These are phyloP conservation scores for Cladosporium sp. DNA, from an alignment of 2,329 filamentous ascomycete species.

Conservation along the genomic window DNA sequence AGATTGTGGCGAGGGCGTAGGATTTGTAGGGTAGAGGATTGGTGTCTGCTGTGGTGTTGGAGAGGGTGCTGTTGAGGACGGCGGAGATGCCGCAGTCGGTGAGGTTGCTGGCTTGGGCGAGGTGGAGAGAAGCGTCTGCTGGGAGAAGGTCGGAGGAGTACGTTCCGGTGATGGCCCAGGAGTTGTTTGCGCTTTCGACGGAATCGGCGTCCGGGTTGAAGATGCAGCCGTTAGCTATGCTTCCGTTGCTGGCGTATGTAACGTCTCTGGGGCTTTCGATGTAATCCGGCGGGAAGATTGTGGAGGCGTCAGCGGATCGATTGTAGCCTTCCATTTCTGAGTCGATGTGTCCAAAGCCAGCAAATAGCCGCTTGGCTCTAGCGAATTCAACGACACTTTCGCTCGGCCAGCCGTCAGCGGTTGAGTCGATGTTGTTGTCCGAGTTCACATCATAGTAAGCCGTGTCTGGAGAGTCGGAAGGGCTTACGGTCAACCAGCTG, in stretches of 20 bases:
- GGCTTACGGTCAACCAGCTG: slow-evolving; percentile 47
- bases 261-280: slow-evolving; percentile 36
- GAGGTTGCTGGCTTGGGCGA: slow-evolving; percentile 32
- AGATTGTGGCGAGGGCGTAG: slow-evolving; percentile 47
- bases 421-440: slow-evolving; percentile 35
- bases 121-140: slow-evolving; percentile 15
- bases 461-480: slow-evolving; percentile 23
- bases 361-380: slow-evolving; percentile 47
- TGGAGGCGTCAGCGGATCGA: slow-evolving; percentile 42
- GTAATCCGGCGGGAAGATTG: slow-evolving; percentile 47
- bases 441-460: slow-evolving; percentile 47
- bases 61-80: slow-evolving; percentile 51
- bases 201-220: slow-evolving; percentile 38
- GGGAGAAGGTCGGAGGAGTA: slow-evolving; percentile 14
- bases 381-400: slow-evolving; percentile 52
- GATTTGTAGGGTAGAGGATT: slow-evolving; percentile 45
- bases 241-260: slow-evolving; percentile 33
- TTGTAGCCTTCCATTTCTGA: slow-evolving; percentile 53
- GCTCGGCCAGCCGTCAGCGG: slow-evolving; percentile 59
- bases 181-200: slow-evolving; percentile 44
- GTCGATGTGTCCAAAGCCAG: slow-evolving; percentile 52
- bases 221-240: slow-evolving; percentile 48
- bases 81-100: slow-evolving; percentile 57
- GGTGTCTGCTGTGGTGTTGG: slow-evolving; percentile 44
- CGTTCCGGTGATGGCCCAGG: slow-evolving; percentile 42